Evolutionary conservation across 768 basidiomycete genomes (phyloP).

Genomic region (Agaricus bisporus): DNA sequence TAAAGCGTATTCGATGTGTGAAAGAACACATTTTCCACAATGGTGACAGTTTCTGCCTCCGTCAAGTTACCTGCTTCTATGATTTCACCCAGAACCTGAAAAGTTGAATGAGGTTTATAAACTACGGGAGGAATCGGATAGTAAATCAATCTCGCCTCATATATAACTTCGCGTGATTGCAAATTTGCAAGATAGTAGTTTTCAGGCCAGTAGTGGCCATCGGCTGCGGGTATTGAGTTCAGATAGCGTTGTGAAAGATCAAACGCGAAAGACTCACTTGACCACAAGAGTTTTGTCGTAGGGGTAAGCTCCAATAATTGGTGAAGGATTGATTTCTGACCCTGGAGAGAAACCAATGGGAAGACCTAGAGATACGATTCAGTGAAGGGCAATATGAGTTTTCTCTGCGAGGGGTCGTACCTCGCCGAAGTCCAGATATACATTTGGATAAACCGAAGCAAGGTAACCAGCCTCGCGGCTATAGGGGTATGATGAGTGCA

Average conservation of each 20-base stretch:
- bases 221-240: constrained; percentile 27
- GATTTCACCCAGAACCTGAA: constrained; percentile 50
- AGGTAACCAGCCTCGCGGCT: constrained; percentile 77
- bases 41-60: constrained; percentile 45
- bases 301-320: constrained; percentile 69
- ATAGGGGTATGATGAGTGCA: constrained; percentile 77
- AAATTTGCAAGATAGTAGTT: constrained; percentile 59
- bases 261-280: constrained; percentile 40
- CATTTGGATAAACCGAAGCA: constrained; percentile 63
- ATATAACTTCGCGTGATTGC: constrained; percentile 61
- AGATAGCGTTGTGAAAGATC: neutral
- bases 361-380: constrained; percentile 40
- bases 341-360: constrained; percentile 55
- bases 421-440: constrained; percentile 77
- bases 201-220: constrained; percentile 76
- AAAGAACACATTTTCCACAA: constrained; percentile 35
- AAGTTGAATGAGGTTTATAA: no score
- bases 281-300: constrained; percentile 79
- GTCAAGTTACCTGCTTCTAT: constrained; percentile 45
- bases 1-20: constrained; percentile 17
- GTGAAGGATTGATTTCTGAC: constrained; percentile 52
- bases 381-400: neutral
- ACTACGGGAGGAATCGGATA: no score
- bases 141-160: constrained; percentile 36
- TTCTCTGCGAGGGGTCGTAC: constrained; percentile 20